Evolutionary conservation across 306 rosid species (phyloP).

Genomic region (Dryas drummondii): DNA sequence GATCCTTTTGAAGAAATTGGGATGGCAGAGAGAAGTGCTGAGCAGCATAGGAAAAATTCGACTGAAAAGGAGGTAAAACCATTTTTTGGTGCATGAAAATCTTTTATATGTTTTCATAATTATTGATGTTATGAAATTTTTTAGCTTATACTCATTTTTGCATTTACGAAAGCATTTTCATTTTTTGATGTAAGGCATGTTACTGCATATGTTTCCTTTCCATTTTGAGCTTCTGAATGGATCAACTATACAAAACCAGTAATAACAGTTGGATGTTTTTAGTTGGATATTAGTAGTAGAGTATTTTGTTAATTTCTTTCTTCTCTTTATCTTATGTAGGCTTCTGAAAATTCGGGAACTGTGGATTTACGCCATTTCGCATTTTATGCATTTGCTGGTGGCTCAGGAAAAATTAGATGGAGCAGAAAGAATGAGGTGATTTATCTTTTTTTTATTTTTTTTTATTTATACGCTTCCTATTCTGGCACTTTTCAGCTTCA

Average conservation of each 20-base stretch:
- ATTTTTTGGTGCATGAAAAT: neutral
- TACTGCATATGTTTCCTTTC: neutral
- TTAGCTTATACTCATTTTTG: neutral
- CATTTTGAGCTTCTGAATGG: neutral
- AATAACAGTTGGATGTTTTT: neutral
- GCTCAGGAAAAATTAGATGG: constrained; percentile 78
- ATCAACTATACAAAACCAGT: constrained; percentile 3
- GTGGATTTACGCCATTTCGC: constrained; percentile 92
- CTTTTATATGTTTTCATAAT: neutral
- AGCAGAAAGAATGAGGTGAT: constrained; percentile 76
- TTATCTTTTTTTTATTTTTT: neutral
- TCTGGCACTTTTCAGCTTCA: neutral
- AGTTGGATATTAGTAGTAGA: constrained; percentile 2
- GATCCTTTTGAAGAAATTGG: constrained; percentile 94
- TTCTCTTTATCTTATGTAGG: constrained; percentile 41
- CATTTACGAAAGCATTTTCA: neutral
- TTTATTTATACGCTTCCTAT: neutral
- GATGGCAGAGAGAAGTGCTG: constrained; percentile 65
- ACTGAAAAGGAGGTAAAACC: constrained; percentile 77
- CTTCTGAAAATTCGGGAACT: constrained; percentile 67
- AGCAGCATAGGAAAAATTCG: constrained; percentile 75
- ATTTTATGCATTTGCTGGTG: constrained; percentile 90
- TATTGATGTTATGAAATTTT: neutral
- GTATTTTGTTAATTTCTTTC: constrained; percentile 25
- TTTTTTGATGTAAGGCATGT: neutral